Evolutionary conservation across 23 red algal genomes (phyloP), one percentile per base, ranked within the genome.

Genomic region (Pyropia haitanensis): DNA sequence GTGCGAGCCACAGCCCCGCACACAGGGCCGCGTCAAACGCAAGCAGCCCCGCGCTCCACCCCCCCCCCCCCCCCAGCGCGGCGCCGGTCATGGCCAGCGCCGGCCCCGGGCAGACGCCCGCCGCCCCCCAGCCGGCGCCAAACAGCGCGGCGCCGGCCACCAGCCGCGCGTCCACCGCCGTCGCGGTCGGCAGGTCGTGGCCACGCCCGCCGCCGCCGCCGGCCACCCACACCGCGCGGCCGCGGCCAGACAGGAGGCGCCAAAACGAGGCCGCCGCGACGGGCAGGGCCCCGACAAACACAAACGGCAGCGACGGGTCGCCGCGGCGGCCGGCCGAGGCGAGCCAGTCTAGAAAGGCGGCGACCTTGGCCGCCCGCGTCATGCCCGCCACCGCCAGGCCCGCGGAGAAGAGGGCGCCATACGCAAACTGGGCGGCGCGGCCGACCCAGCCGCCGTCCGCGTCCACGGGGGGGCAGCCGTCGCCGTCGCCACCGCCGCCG

Each of bases 91-190:
- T 73, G 14, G 68, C 69, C 32, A 83, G 34, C 3, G 79, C 79
- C 2, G 84, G 84, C 19, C 84, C 84, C 14, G 84, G 84, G 61
- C 84, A 88, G 53, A 80, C 39, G 20, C 84, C 84, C 6, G 68
- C 60, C 13, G 71, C 19, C 18, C 72, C 84, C 84, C 74, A 80
- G 15, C 84, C 84, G 5, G 53, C 53, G 18, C 84, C 84, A 49
- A 88, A 88, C 64, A 88, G 39, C 14, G 64, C 21, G 60, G 60
- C 60, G 18, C 84, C 84, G 14, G 71, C 49, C 24, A 88, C 21
- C 48, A 88, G 63, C 51, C 68, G 61, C 46, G 16, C 21, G 60
- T 79, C 76, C 17, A 88, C 64, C 29, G 19, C 63, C 20, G 56
- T 63, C 19, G 20, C 50, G 32, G 50, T 65, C 27, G 84, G 84